phyloP scores from a whole-genome alignment of 2,329 filamentous ascomycete species.

The Monosporascus cannonballus region DNA sequence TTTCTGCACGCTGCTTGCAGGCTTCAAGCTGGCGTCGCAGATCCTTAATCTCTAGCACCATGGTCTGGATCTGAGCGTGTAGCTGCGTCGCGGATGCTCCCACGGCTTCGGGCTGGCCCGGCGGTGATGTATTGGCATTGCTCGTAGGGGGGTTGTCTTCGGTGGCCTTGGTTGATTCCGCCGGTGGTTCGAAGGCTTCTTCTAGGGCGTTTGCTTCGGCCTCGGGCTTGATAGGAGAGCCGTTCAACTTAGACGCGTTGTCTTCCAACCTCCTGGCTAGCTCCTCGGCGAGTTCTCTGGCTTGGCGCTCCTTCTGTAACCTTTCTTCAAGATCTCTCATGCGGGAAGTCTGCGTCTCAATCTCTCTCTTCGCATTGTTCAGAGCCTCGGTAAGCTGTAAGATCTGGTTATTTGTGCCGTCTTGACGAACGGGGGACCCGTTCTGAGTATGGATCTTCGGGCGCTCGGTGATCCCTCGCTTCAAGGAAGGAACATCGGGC shows the following conservation, averaged over 20 bases:
- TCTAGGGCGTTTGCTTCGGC: constrained; percentile 36
- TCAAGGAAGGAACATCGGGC: constrained; percentile 71
- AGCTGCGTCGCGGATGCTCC: constrained; percentile 37
- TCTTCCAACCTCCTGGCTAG: constrained; percentile 65
- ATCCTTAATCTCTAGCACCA: constrained; percentile 74
- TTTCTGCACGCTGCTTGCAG: constrained; percentile 72
- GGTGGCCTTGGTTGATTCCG: constrained; percentile 22
- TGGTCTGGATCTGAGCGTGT: constrained; percentile 67
- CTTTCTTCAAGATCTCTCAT: constrained; percentile 77
- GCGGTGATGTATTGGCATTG: constrained; percentile 13
- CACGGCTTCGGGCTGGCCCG: constrained; percentile 28
- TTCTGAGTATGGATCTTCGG: constrained; percentile 50
- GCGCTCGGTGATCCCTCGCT: constrained; percentile 70
- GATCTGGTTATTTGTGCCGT: constrained; percentile 62
- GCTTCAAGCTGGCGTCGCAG: constrained; percentile 74
- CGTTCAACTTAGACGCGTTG: constrained; percentile 34
- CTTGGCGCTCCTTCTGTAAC: constrained; percentile 72
- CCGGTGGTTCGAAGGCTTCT: constrained; percentile 39
- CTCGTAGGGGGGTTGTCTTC: constrained; percentile 12
- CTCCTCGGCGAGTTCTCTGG: constrained; percentile 79
- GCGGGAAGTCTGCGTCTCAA: constrained; percentile 73
- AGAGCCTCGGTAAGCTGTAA: constrained; percentile 79
- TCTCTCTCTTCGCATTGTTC: constrained; percentile 75
- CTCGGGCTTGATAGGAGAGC: constrained; percentile 26
- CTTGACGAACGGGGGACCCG: constrained; percentile 53